Evolutionary conservation across 2,329 filamentous ascomycete genomes (phyloP).

Genomic region (Blastomyces parvus): DNA sequence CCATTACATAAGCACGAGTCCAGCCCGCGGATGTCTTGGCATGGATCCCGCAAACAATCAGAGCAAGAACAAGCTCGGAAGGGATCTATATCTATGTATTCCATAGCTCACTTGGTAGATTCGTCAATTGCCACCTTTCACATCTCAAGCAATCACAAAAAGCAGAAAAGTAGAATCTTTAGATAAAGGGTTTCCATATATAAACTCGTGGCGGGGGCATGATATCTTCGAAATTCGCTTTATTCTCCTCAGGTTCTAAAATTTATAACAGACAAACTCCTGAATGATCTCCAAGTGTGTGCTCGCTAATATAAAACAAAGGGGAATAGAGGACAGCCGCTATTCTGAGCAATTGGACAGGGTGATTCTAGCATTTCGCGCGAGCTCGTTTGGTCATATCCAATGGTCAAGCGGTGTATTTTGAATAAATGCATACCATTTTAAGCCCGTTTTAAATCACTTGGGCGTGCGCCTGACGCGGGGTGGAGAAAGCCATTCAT

Average conservation of each 20-base stretch:
- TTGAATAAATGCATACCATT: neutral
- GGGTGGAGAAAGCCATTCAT: slow-evolving; percentile 28
- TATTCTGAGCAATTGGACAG: neutral
- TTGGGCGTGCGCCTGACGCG: no score
- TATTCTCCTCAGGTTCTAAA: neutral
- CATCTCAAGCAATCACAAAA: neutral
- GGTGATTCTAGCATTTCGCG: neutral
- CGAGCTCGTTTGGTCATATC: neutral
- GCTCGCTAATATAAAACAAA: neutral
- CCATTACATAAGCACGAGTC: neutral
- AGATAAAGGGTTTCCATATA: no score
- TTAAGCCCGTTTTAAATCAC: neutral
- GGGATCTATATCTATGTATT: no score
- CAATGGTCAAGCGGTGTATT: neutral
- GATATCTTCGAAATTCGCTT: no score
- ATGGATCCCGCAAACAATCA: neutral
- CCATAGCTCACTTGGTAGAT: neutral
- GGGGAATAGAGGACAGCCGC: neutral
- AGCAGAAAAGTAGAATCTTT: neutral
- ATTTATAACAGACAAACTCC: neutral
- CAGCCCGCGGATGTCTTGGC: neutral
- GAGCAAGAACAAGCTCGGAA: no score
- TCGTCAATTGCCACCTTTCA: neutral
- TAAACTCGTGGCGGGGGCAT: no score
- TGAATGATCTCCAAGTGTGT: neutral